Evolutionary conservation across 768 basidiomycete species (phyloP).

Genomic region (Hygrocybe punicea): DNA sequence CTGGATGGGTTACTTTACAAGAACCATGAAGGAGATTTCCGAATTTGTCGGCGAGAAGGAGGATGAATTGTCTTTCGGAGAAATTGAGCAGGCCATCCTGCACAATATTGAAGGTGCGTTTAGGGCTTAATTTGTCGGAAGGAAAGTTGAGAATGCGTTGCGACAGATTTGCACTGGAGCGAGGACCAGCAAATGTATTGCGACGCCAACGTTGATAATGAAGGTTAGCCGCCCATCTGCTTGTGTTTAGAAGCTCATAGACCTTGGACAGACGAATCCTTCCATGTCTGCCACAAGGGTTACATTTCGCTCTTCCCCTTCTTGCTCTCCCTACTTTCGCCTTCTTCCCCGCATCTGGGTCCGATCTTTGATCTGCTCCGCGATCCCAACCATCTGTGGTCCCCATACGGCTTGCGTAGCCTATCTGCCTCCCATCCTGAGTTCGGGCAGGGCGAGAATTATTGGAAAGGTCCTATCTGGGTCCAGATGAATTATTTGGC

Average conservation of each 20-base stretch:
- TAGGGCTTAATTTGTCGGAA: neutral
- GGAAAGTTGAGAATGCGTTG: neutral
- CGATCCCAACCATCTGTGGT: conserved; percentile 88
- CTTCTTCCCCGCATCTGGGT: conserved; percentile 75
- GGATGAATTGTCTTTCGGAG: conserved; percentile 70
- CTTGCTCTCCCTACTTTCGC: conserved; percentile 73
- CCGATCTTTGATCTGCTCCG: conserved; percentile 75
- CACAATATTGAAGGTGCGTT: conserved; percentile 77
- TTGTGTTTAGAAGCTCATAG: neutral
- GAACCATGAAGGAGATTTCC: conserved; percentile 90
- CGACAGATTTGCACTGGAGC: conserved; percentile 86
- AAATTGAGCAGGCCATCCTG: conserved; percentile 77
- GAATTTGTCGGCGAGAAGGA: conserved; percentile 83
- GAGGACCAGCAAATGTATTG: conserved; percentile 91
- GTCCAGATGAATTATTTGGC: conserved; percentile 96
- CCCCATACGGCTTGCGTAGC: conserved; percentile 83
- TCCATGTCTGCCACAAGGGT: conserved; percentile 86
- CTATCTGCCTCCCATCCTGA: conserved; percentile 84
- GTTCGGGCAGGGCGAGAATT: conserved; percentile 91
- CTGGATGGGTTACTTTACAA: conserved; percentile 95
- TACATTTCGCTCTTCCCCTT: conserved; percentile 95
- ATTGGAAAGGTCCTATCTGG: conserved; percentile 98
- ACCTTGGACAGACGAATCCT: conserved; percentile 74
- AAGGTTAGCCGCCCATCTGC: conserved; percentile 50
- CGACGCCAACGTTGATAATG: conserved; percentile 78